These are phyloP conservation scores for Erysimum cheiri DNA, from an alignment of 441 rosid genomes.

Conservation along the genomic window DNA sequence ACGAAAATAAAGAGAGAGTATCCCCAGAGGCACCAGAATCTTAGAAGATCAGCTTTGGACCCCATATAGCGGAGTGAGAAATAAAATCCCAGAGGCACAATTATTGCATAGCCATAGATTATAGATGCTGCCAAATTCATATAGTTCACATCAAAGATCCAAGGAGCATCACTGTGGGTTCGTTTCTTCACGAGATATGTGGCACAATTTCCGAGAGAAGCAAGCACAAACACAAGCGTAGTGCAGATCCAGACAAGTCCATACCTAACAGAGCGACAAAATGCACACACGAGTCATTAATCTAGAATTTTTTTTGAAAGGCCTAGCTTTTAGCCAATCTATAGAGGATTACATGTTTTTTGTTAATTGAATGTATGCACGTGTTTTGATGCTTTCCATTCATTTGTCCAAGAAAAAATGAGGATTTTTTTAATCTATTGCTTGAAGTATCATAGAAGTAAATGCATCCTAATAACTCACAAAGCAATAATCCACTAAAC, in stretches of 20 bases:
- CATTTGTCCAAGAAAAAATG: neutral
- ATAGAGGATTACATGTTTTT: slow-evolving; percentile 11
- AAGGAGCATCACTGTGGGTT: slow-evolving; percentile 52
- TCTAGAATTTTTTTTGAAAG: slow-evolving; percentile 10
- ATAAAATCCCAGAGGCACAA: slow-evolving; percentile 84
- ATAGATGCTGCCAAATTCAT: slow-evolving; percentile 70
- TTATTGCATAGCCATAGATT: slow-evolving; percentile 74
- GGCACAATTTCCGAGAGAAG: slow-evolving; percentile 86
- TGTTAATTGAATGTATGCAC: slow-evolving; percentile 5
- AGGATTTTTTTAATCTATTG: neutral
- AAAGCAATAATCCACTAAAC: slow-evolving; percentile 10
- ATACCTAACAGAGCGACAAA: slow-evolving; percentile 56
- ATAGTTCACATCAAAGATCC: slow-evolving; percentile 92
- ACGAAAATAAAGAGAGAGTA: slow-evolving; percentile 85
- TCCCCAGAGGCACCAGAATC: slow-evolving; percentile 98
- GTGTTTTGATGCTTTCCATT: slow-evolving; percentile 14
- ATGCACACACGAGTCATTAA: slow-evolving; percentile 23
- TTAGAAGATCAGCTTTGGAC: slow-evolving; percentile 74
- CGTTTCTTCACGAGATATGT: slow-evolving; percentile 80
- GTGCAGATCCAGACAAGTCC: slow-evolving; percentile 96
- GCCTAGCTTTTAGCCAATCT: slow-evolving; percentile 16
- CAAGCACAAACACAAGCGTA: slow-evolving; percentile 79
- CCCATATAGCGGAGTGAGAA: slow-evolving; percentile 84
- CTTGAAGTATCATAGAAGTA: neutral
- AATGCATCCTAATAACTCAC: neutral